These are phyloP conservation scores for Crotalaria pallida DNA, from an alignment of 306 rosid genomes.

Conservation along the genomic window DNA sequence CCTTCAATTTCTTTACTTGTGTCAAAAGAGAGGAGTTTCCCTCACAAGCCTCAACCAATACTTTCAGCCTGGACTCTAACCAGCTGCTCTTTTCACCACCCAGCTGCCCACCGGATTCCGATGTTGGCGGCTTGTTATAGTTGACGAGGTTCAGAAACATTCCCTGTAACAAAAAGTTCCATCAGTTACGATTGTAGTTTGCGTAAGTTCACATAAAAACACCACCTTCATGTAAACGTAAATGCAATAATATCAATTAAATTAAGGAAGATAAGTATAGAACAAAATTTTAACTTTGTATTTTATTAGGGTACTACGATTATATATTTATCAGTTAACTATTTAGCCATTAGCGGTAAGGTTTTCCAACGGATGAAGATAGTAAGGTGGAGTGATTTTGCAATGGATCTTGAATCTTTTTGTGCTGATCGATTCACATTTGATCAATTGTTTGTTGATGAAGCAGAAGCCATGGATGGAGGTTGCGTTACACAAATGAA, in stretches of 20 bases:
- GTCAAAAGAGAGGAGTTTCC: slow-evolving; percentile 65
- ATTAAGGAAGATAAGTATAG: background rate
- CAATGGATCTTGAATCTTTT: too few relatives aligned
- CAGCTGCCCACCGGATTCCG: slow-evolving; percentile 7
- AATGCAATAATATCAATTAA: background rate
- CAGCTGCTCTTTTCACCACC: slow-evolving; percentile 28
- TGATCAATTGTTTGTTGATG: too few relatives aligned
- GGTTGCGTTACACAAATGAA: too few relatives aligned
- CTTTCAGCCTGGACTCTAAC: slow-evolving; percentile 49
- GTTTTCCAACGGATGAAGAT: too few relatives aligned
- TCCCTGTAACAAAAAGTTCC: slow-evolving; percentile 41
- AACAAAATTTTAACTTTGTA: background rate
- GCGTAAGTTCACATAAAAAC: background rate
- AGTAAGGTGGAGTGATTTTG: too few relatives aligned
- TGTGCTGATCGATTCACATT: too few relatives aligned
- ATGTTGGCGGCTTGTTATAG: slow-evolving; percentile 30
- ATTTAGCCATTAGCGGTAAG: too few relatives aligned
- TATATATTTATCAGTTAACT: too few relatives aligned
- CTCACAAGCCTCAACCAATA: slow-evolving; percentile 68
- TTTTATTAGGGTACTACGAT: too few relatives aligned
- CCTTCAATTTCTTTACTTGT: slow-evolving; percentile 49
- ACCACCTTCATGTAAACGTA: slow-evolving; percentile 3
- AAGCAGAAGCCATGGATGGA: too few relatives aligned
- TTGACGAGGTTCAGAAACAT: slow-evolving; percentile 65
- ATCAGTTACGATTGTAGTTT: background rate